A percentile compares a stretch with the other conserved stretches of the same genome.
Conservation (phyloP, 2,329 filamentous ascomycete species). For the Trichoderma gracile region DNA sequence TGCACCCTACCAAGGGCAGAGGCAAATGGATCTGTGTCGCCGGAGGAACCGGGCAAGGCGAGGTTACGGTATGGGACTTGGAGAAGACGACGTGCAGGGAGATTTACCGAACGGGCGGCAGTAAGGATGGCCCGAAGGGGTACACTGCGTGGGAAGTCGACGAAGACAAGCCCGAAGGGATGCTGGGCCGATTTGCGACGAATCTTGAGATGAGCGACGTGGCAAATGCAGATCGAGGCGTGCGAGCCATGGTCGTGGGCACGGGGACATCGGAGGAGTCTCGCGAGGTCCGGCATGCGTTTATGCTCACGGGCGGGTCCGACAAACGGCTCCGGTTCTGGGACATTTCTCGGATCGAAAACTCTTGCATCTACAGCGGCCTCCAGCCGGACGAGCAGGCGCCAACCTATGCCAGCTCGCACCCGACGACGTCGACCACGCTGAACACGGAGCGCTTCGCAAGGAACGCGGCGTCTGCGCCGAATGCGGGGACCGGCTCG, state of each 20-base stretch:
- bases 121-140: conserved; percentile 60
- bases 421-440: conserved; percentile 63
- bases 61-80: conserved; percentile 93
- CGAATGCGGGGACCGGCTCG: conserved; percentile 34
- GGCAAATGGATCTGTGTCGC: conserved; percentile 86
- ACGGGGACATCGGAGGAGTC: conserved; percentile 70
- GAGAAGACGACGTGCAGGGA: conserved; percentile 88
- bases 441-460: conserved; percentile 66
- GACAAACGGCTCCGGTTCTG: conserved; percentile 93
- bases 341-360: conserved; percentile 78
- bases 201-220: conserved; percentile 63
- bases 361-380: conserved; percentile 79
- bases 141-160: conserved; percentile 90
- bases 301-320: conserved; percentile 82
- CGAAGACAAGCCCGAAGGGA: conserved; percentile 81
- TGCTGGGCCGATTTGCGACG: conserved; percentile 82
- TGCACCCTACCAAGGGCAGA: conserved; percentile 77
- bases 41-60: conserved; percentile 81
- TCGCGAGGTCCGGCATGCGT: conserved; percentile 73
- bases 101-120: conserved; percentile 73
- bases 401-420: conserved; percentile 68
- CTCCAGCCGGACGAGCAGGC: conserved; percentile 67
- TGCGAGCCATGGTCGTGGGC: conserved; percentile 73
- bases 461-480: conserved; percentile 39
- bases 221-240: conserved; percentile 62